A percentile compares a stretch with the other conserved stretches of the same genome.
These are phyloP conservation scores for Cercospora beticola DNA, from an alignment of 2,329 filamentous ascomycete species.

Conservation along the genomic window DNA sequence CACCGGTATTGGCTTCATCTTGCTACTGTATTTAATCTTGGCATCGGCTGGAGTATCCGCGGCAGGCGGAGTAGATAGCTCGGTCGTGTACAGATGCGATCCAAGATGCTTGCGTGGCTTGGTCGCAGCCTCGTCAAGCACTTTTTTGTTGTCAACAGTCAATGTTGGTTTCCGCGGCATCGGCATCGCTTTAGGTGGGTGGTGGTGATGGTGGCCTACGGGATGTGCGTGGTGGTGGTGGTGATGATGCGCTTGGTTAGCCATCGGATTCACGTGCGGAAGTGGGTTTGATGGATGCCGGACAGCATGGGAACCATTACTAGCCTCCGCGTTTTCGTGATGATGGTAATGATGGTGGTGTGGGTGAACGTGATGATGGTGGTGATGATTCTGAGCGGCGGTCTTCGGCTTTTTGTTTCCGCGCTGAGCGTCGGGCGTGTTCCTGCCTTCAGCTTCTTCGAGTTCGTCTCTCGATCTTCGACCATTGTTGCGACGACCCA, in stretches of 20 bases:
- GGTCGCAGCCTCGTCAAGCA: constrained; percentile 70
- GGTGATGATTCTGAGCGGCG: constrained; percentile 49
- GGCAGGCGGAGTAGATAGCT: constrained; percentile 51
- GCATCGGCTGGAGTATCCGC: constrained; percentile 44
- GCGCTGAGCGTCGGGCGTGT: constrained; percentile 50
- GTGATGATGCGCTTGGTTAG: constrained; percentile 29
- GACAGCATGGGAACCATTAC: constrained; percentile 25
- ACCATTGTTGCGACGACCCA: constrained; percentile 54
- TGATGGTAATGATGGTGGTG: constrained; percentile 44
- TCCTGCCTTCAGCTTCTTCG: constrained; percentile 52
- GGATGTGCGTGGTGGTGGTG: constrained; percentile 41
- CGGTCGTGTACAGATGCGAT: constrained; percentile 75
- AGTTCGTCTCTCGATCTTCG: constrained; percentile 78
- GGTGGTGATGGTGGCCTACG: constrained; percentile 41
- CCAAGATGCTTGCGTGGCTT: constrained; percentile 78
- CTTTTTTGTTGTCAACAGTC: constrained; percentile 65
- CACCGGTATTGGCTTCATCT: constrained; percentile 71
- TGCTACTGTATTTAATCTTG: constrained; percentile 59
- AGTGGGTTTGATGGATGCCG: constrained; percentile 36
- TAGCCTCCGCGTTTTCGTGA: constrained; percentile 14
- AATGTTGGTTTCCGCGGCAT: constrained; percentile 62
- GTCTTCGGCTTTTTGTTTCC: constrained; percentile 63
- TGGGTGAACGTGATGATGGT: constrained; percentile 57
- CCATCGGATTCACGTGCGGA: constrained; percentile 31
- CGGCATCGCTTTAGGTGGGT: constrained; percentile 36